Evolutionary conservation across 2,329 filamentous ascomycete genomes (phyloP), one percentile per base, ranked within the genome.

Genomic region (Cladosporium sp.): DNA sequence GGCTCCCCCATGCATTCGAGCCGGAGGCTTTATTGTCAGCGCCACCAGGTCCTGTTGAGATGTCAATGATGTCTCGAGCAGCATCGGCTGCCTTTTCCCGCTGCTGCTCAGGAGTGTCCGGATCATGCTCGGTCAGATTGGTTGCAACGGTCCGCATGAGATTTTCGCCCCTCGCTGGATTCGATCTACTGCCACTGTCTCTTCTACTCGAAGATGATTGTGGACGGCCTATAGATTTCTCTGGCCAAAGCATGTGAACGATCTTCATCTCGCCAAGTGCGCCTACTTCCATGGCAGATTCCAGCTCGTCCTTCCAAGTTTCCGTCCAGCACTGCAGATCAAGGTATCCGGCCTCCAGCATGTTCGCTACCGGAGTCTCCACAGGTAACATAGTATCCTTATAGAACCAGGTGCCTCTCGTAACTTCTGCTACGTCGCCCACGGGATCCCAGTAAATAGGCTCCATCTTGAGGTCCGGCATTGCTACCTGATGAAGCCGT

Each of bases 361-460:
- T 89, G 61, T 97, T 99, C 7, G 93, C 90, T 29, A 96, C 85
- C 13, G 82, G 74, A 0, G 89, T 81, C 56, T 95, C 89, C 5
- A 99, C 81, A 0, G 93, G 93, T 52, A 88, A 75, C 90, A 97
- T 96, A 1, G 87, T 92, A 64, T 96, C 91, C 72, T 86, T 87
- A 69, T 97, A 97, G 67, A 99, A 99, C 93, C 93, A 99, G 0
- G 92, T 97, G 1, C 88, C 90, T 57, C 93, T 80, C 51, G 86
- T 78, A 1, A 97, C 90, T 30, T 84, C 77, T 6, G 89, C 86
- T 27, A 95, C 80, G 63, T 97, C 93, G 61, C 95, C 90, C 27
- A 97, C 80, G 7, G 93, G 92, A 15, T 86, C 91, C 93, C 93
- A 99, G 66, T 99, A 99, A 53, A 97, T 96, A 0, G 93, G 93